These are phyloP conservation scores for Colletotrichum aenigma DNA, from an alignment of 2,329 filamentous ascomycete species.

Conservation along the genomic window DNA sequence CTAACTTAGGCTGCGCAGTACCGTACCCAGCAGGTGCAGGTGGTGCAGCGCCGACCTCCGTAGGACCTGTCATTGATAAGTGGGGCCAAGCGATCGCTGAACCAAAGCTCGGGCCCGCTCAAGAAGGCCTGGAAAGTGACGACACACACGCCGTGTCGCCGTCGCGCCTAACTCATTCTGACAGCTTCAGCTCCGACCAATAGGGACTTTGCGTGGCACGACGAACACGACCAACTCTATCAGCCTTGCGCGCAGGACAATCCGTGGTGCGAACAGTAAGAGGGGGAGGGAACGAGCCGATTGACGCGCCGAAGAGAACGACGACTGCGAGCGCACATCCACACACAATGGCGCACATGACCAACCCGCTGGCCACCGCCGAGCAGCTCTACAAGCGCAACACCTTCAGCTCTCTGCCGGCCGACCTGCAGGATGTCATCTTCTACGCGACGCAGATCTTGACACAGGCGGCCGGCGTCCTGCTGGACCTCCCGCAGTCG, in stretches of 20 bases:
- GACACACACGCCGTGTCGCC: neutral
- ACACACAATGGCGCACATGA: constrained; percentile 26
- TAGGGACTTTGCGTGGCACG: neutral
- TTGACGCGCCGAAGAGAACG: neutral
- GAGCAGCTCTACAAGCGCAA: constrained; percentile 67
- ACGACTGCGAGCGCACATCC: neutral
- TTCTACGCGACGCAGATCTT: constrained; percentile 75
- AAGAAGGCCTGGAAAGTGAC: neutral
- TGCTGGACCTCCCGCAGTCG: constrained; percentile 85
- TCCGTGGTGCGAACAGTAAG: neutral
- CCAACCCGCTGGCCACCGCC: constrained; percentile 75
- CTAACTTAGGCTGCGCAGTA: neutral
- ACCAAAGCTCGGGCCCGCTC: constrained; percentile 4
- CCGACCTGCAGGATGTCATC: constrained; percentile 73
- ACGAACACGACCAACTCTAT: neutral
- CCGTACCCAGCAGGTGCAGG: neutral
- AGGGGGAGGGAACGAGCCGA: neutral
- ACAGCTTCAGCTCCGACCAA: constrained; percentile 11
- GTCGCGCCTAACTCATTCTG: constrained; percentile 3
- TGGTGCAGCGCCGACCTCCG: neutral
- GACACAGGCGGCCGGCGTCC: constrained; percentile 78
- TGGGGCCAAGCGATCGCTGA: neutral
- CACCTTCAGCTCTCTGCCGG: constrained; percentile 63
- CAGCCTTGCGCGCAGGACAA: neutral
- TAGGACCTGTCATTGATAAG: neutral